phyloP scores from a whole-genome alignment of 257 asterid genomes.

The Scutellaria galericulata region DNA sequence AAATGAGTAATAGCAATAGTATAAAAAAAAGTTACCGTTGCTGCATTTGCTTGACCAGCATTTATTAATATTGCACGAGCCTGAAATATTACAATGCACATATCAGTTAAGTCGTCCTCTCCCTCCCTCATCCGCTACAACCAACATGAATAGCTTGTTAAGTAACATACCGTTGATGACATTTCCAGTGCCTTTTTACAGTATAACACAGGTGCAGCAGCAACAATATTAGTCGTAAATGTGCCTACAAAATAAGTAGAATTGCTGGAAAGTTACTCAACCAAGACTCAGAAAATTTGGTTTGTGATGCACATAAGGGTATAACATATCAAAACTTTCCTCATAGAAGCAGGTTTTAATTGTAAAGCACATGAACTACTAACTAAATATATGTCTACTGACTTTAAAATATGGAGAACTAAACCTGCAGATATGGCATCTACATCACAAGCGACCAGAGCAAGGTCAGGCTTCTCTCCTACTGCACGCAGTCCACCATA shows the following conservation, averaged over 20 bases:
- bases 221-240: conserved; percentile 87
- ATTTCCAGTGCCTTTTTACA: conserved; percentile 74
- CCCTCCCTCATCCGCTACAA: background rate
- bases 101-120: conserved; percentile 33
- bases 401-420: conserved; percentile 5
- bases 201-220: conserved; percentile 96
- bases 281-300: background rate
- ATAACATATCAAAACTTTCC: background rate
- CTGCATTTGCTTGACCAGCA: conserved; percentile 99
- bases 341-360: conserved; percentile 9
- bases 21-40: conserved; percentile 67
- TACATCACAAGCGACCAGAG: conserved; percentile 86
- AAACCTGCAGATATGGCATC: conserved; percentile 90
- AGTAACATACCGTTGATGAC: conserved; percentile 69
- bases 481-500: conserved; percentile 95
- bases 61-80: conserved; percentile 95
- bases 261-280: conserved; percentile 17
- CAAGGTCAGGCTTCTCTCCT: conserved; percentile 98
- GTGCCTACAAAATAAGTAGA: conserved; percentile 60
- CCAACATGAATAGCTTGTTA: conserved; percentile 13
- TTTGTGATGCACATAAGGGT: background rate
- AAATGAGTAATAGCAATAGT: conserved; percentile 26
- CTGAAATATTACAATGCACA: conserved; percentile 49
- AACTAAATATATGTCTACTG: background rate
- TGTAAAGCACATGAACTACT: conserved; percentile 9